Evolutionary conservation across 2,329 filamentous ascomycete species (phyloP).

Genomic region (Sphaerulina populicola): DNA sequence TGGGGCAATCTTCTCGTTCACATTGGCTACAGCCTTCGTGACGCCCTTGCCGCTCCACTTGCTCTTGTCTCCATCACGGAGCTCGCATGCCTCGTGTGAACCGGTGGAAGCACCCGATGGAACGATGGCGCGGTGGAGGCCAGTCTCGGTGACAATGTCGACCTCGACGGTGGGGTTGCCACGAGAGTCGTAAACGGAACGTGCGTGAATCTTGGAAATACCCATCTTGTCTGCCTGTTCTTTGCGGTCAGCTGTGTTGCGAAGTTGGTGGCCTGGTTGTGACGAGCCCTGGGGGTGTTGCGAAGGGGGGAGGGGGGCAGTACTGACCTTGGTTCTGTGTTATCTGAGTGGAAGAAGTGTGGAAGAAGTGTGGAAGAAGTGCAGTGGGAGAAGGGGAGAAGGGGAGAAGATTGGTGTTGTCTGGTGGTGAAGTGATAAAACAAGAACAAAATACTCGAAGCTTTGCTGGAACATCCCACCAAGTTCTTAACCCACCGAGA

Average conservation of each 20-base stretch:
- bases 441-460: neutral
- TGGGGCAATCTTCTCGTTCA: slow-evolving; percentile 48
- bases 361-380: neutral
- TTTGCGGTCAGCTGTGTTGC: neutral
- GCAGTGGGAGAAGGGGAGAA: neutral
- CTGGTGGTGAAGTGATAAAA: neutral
- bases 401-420: neutral
- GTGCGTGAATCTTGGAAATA: slow-evolving; percentile 49
- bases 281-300: neutral
- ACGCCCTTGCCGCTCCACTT: slow-evolving; percentile 51
- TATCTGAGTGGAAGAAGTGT: neutral
- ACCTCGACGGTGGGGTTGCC: slow-evolving; percentile 98
- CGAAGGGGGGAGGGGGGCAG: neutral
- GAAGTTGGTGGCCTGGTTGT: neutral
- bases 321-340: neutral
- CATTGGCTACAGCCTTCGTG: slow-evolving; percentile 48
- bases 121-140: slow-evolving; percentile 94
- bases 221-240: slow-evolving; percentile 57
- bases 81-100: slow-evolving; percentile 47
- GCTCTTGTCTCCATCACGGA: slow-evolving; percentile 47
- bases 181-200: slow-evolving; percentile 95
- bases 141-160: slow-evolving; percentile 90
- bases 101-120: slow-evolving; percentile 91
- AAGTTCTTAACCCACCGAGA: neutral
- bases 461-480: neutral